Percentiles rank a stretch among this genome's conserved stretches.
These are phyloP conservation scores for Metschnikowia orientalis DNA, from an alignment of 805 yeast species.

Conservation along the genomic window DNA sequence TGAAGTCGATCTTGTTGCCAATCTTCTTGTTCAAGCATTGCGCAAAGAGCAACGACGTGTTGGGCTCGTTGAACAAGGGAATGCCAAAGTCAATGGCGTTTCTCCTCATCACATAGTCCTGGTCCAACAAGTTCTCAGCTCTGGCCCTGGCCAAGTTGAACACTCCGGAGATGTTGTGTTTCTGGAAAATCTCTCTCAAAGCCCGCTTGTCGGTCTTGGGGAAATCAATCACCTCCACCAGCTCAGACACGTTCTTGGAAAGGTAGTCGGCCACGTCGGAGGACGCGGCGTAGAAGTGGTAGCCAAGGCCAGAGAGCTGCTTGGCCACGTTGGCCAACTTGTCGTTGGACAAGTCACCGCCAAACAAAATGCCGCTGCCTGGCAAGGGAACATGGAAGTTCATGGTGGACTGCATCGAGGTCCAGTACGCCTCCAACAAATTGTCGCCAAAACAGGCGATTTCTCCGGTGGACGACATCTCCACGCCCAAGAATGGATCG, in stretches of 20 bases:
- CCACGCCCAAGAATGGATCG: slow-evolving; percentile 98
- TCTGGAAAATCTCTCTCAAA: slow-evolving; percentile 88
- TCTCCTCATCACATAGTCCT: slow-evolving; percentile 97
- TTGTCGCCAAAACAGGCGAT: slow-evolving; percentile 93
- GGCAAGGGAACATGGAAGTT: slow-evolving; percentile 93
- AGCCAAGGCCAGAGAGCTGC: slow-evolving; percentile 68
- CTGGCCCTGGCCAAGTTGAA: slow-evolving; percentile 88
- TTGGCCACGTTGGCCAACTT: slow-evolving; percentile 71
- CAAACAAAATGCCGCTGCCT: slow-evolving; percentile 83
- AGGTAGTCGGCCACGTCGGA: slow-evolving; percentile 69
- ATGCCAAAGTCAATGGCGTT: slow-evolving; percentile 97
- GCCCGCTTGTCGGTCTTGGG: slow-evolving; percentile 92
- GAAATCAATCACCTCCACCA: slow-evolving; percentile 71
- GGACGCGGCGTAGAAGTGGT: slow-evolving; percentile 75
- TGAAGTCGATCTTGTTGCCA: slow-evolving; percentile 49
- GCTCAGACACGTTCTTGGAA: slow-evolving; percentile 40
- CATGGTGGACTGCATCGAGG: slow-evolving; percentile 94
- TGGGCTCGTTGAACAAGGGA: slow-evolving; percentile 95
- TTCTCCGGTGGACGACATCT: slow-evolving; percentile 99
- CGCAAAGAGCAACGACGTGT: slow-evolving; percentile 85
- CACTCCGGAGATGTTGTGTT: slow-evolving; percentile 78
- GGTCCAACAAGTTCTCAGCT: slow-evolving; percentile 79
- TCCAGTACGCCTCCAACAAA: slow-evolving; percentile 91
- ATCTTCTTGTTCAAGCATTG: slow-evolving; percentile 72
- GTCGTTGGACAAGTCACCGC: slow-evolving; percentile 81